Percentiles rank a stretch among this genome's conserved stretches.
These are phyloP conservation scores for Lasiodiplodia gonubiensis DNA, from an alignment of 2,329 filamentous ascomycete genomes.

Conservation along the genomic window DNA sequence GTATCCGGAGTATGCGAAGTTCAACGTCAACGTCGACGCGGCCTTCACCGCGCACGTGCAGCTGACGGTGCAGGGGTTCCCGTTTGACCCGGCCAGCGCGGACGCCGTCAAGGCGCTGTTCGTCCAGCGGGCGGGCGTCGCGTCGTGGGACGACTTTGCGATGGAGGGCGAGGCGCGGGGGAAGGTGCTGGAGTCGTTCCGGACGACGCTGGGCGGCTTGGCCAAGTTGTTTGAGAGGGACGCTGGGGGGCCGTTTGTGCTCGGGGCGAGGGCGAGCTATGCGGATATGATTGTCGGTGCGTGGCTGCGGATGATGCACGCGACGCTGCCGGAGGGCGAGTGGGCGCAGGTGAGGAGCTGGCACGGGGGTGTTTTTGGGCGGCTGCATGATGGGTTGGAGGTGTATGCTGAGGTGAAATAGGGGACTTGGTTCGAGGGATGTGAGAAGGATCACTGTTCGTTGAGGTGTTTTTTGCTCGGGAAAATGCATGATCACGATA, in stretches of 20 bases:
- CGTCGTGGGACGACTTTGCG: slow-evolving; percentile 52
- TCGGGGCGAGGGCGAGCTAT: slow-evolving; percentile 55
- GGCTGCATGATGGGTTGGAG: slow-evolving; percentile 54
- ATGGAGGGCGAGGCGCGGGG: slow-evolving; percentile 48
- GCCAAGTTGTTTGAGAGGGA: slow-evolving; percentile 50
- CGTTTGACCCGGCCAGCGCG: slow-evolving; percentile 57
- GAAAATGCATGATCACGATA: no score
- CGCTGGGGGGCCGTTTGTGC: slow-evolving; percentile 55
- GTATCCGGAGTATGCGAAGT: slow-evolving; percentile 42
- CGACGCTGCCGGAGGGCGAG: slow-evolving; percentile 51
- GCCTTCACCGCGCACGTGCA: slow-evolving; percentile 56
- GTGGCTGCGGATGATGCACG: slow-evolving; percentile 58
- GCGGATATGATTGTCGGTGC: slow-evolving; percentile 64
- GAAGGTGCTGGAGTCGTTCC: slow-evolving; percentile 49
- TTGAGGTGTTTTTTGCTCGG: no score
- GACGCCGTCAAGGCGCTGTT: slow-evolving; percentile 56
- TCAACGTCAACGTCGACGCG: slow-evolving; percentile 62
- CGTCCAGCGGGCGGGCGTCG: slow-evolving; percentile 51
- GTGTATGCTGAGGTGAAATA: slow-evolving; percentile 23
- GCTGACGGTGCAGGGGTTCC: slow-evolving; percentile 52
- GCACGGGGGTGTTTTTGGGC: slow-evolving; percentile 59
- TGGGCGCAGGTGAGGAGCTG: slow-evolving; percentile 57
- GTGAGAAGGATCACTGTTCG: no score
- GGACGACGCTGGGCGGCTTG: slow-evolving; percentile 50
- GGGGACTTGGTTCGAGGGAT: neutral